Conservation (phyloP, 306 rosid genomes). For the Trifolium repens region DNA sequence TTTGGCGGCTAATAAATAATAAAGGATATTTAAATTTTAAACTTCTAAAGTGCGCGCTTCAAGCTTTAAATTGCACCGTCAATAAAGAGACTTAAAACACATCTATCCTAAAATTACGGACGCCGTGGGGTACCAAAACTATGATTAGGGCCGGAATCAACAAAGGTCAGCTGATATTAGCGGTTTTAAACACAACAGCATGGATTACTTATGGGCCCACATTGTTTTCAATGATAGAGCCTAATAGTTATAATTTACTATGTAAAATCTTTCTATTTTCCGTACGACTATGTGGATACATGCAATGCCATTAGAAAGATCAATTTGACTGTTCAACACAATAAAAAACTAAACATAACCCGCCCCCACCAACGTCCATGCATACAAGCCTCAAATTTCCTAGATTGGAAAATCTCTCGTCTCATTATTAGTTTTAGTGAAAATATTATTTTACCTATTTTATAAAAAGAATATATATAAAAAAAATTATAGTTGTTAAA, state of each 20-base stretch:
- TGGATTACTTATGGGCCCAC: conserved; percentile 2
- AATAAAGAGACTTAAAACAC: background rate
- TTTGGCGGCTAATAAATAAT: no score
- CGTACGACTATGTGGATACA: conserved; percentile 25
- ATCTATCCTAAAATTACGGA: conserved; percentile 18
- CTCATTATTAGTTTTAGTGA: background rate
- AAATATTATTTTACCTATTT: no score
- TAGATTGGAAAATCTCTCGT: background rate
- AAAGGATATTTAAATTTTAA: no score
- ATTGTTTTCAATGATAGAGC: background rate
- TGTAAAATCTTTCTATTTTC: background rate
- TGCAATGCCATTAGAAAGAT: conserved; percentile 15
- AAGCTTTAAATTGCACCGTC: background rate
- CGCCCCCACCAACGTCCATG: background rate
- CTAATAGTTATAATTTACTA: background rate
- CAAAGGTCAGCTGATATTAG: conserved; percentile 4
- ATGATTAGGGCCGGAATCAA: background rate
- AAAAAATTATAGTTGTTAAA: no score
- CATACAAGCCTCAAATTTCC: background rate
- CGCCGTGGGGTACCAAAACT: background rate
- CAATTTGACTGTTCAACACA: background rate
- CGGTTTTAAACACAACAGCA: conserved; percentile 5
- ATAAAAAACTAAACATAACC: background rate
- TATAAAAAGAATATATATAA: no score
- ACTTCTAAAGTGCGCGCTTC: no score